Conservation (phyloP, 2,329 filamentous ascomycete genomes). For the Boeremia lycopersici region DNA sequence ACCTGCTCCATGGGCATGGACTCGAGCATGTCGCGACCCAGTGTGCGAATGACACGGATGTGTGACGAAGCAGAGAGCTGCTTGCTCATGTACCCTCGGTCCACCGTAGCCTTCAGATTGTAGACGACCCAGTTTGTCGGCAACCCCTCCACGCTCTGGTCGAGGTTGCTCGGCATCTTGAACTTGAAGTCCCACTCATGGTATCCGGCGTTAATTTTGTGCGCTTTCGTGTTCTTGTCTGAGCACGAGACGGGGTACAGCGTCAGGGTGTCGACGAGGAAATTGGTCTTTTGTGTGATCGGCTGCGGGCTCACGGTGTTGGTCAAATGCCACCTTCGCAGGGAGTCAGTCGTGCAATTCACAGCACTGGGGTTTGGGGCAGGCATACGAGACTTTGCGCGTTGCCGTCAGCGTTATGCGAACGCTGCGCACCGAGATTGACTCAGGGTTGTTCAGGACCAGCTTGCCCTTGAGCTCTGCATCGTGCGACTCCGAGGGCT, state of each 20-base stretch:
- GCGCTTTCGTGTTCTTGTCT: slow-evolving; percentile 45
- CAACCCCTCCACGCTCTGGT: slow-evolving; percentile 91
- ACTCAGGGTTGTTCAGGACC: slow-evolving; percentile 54
- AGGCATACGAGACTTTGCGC: slow-evolving; percentile 53
- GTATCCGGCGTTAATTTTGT: slow-evolving; percentile 57
- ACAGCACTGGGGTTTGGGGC: slow-evolving; percentile 3
- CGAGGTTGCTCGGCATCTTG: slow-evolving; percentile 54
- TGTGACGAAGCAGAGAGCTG: slow-evolving; percentile 79
- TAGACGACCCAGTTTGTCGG: slow-evolving; percentile 87
- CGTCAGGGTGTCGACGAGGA: slow-evolving; percentile 52
- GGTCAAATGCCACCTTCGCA: slow-evolving; percentile 43
- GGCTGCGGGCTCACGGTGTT: slow-evolving; percentile 50
- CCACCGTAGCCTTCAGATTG: slow-evolving; percentile 87
- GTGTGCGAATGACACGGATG: slow-evolving; percentile 55
- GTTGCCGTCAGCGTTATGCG: slow-evolving; percentile 55
- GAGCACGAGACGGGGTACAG: slow-evolving; percentile 51
- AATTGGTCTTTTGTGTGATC: slow-evolving; percentile 54
- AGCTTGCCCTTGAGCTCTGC: slow-evolving; percentile 55
- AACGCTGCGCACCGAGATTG: slow-evolving; percentile 55
- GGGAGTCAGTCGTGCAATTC: slow-evolving; percentile 19
- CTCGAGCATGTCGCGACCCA: slow-evolving; percentile 72
- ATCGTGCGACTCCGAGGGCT: slow-evolving; percentile 52
- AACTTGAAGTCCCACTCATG: slow-evolving; percentile 60
- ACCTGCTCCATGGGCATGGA: slow-evolving; percentile 51
- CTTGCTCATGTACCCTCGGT: slow-evolving; percentile 84